Base-by-base conservation (phyloP, 1,284 basidiomycete species). In the Exobasidium rhododendri region DNA sequence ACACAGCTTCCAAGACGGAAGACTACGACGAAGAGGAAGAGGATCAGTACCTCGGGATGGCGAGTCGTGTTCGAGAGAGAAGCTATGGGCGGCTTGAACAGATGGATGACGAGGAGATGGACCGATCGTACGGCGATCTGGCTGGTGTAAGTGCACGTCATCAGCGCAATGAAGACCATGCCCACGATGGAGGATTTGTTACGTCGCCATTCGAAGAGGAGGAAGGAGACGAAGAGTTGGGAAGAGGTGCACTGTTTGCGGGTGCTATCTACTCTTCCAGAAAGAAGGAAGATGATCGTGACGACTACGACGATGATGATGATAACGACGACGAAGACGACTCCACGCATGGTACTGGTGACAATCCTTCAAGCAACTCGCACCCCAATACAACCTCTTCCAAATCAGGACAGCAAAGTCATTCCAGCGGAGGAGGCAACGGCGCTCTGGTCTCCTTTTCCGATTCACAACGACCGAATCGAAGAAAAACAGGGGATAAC, bases 201-300 rank as follows among this genome's bases (percentile, higher is more conserved):
- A 61, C 49, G 10, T 75, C 73, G 13, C 73, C 73, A 17, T 73
- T 73, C 40, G 71, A 75, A 47, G 71, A 75, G 44, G 56, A 61
- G 2, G 5, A 50, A 50, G 13, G 24, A 50, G 5, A 50, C 20
- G 24, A 45, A 45, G 44, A 45, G 24, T 45, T n/a, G 44, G n/a
- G 44, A n/a, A n/a, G n/a, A 4, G 44, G 44, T 45, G n/a, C 44
- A 10, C n/a, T 17, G 24, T 17, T 17, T 10, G 47, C 47, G 22
- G 47, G 20, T 20, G 47, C 47, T 2, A 6, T 50, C 4, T 50
- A 50, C 13, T 24, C 20, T 20, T 17, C n/a, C 44, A 22, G 24
- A 45, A n/a, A 45, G n/a, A 22, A n/a, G 17, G 24, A 26, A 11
- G 17, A 24, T 24, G 51, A 53, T 44, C 20, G 51, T 30, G 14